Conservation (phyloP, 2,329 filamentous ascomycete genomes). For the Colletotrichum costaricense region DNA sequence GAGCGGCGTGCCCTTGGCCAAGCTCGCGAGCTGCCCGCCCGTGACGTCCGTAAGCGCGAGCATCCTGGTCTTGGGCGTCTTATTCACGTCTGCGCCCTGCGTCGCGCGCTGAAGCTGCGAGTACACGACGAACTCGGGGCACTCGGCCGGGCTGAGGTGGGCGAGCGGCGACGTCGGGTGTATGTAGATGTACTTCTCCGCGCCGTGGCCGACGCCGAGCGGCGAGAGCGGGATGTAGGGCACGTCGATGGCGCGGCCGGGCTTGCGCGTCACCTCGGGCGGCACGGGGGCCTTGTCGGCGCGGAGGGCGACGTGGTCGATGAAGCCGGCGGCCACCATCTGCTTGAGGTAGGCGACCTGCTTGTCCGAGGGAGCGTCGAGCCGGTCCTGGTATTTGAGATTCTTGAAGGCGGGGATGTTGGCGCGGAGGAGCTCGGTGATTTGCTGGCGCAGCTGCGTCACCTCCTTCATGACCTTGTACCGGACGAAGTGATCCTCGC, state of each 20-base stretch:
- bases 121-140: conserved; percentile 90
- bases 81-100: conserved; percentile 62
- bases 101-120: conserved; percentile 81
- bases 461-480: conserved; percentile 90
- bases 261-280: conserved; percentile 74
- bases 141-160: conserved; percentile 74
- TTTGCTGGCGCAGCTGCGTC: conserved; percentile 82
- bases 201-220: conserved; percentile 58
- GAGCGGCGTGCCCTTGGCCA: conserved; percentile 88
- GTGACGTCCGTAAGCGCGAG: conserved; percentile 85
- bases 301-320: conserved; percentile 94
- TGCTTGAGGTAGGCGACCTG: conserved; percentile 87
- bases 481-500: conserved; percentile 84
- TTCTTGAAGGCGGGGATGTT: conserved; percentile 76
- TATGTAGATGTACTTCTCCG: conserved; percentile 81
- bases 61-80: conserved; percentile 82
- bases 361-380: conserved; percentile 70
- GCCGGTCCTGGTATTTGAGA: conserved; percentile 65
- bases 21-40: conserved; percentile 77
- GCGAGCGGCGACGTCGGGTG: conserved; percentile 88
- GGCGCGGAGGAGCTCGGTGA: conserved; percentile 81
- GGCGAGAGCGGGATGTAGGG: conserved; percentile 90
- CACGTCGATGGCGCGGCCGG: conserved; percentile 89
- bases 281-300: conserved; percentile 85
- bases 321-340: conserved; percentile 90